Evolutionary conservation across 805 yeast species (phyloP).

Genomic region (Brettanomyces sp.): DNA sequence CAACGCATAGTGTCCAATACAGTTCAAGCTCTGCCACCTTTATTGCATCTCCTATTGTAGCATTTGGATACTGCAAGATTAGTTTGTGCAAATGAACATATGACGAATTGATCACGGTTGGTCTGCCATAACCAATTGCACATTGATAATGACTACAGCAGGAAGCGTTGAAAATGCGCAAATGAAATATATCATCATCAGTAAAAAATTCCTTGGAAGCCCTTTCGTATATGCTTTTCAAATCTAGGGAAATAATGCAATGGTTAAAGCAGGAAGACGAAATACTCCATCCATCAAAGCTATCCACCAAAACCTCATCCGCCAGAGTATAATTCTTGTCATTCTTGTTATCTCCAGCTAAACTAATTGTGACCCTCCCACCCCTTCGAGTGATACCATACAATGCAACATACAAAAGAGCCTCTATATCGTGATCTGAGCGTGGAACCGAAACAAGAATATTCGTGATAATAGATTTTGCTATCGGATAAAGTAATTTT

Average conservation of each 20-base stretch:
- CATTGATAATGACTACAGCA: conserved; percentile 43
- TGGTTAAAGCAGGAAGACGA: conserved; percentile 44
- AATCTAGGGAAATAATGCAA: conserved; percentile 36
- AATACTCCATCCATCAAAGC: conserved; percentile 41
- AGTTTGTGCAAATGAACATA: conserved; percentile 30
- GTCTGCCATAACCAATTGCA: conserved; percentile 41
- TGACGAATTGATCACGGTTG: conserved; percentile 30
- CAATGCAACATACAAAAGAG: conserved; percentile 43
- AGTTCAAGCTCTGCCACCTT: conserved; percentile 42
- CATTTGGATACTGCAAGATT: conserved; percentile 38
- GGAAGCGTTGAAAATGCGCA: conserved; percentile 44
- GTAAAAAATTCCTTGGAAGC: conserved; percentile 17
- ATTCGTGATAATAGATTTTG: conserved; percentile 38
- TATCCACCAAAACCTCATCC: conserved; percentile 18
- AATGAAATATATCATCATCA: conserved; percentile 38
- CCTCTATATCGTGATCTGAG: conserved; percentile 53
- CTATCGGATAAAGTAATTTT: conserved; percentile 35
- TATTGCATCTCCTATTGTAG: conserved; percentile 45
- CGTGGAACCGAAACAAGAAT: conserved; percentile 31
- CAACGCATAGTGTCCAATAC: conserved; percentile 17
- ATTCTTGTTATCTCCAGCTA: conserved; percentile 43
- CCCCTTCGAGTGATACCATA: conserved; percentile 30
- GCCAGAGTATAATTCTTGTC: not conserved
- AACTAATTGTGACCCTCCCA: not conserved
- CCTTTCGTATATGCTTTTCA: conserved; percentile 31